Evolutionary conservation across 73 alveolate genomes (phyloP).

Genomic region (Breviolum minutum): DNA sequence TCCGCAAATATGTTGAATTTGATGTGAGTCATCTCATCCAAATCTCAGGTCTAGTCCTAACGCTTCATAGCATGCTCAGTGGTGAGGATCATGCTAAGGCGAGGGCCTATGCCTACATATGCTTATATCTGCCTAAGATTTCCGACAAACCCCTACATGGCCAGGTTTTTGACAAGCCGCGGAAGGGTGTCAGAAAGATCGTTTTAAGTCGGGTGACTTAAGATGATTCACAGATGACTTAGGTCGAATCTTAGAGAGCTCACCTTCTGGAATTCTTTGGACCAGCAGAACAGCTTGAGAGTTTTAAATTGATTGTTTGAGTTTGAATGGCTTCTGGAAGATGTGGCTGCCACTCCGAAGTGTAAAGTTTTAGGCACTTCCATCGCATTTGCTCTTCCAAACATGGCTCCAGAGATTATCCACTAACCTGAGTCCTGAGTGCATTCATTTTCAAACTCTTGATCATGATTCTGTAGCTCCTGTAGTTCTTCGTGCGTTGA

Average conservation of each 20-base stretch:
- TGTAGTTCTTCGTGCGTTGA: too few relatives aligned
- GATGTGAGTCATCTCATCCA: not conserved
- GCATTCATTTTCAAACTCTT: too few relatives aligned
- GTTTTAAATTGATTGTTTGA: not conserved
- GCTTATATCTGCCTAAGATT: too few relatives aligned
- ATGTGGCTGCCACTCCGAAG: not conserved
- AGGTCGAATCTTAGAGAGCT: not conserved
- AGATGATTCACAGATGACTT: not conserved
- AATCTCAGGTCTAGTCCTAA: slow-evolving; percentile 40
- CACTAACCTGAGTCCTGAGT: too few relatives aligned
- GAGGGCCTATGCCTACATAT: not conserved
- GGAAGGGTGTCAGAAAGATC: slow-evolving; percentile 97
- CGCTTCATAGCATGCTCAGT: slow-evolving; percentile 88
- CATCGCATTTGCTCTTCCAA: not conserved
- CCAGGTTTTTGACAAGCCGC: slow-evolving; percentile 62
- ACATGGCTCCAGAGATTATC: too few relatives aligned
- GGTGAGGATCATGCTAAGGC: slow-evolving; percentile 94
- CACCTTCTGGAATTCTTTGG: too few relatives aligned
- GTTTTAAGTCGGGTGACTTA: slow-evolving; percentile 96
- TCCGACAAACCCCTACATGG: not conserved
- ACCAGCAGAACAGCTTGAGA: not conserved
- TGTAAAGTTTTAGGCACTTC: not conserved
- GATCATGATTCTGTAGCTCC: too few relatives aligned
- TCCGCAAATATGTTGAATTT: too few relatives aligned
- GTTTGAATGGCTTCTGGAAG: not conserved